Evolutionary conservation across 176 grass and related monocot genomes (phyloP).

Genomic region (Cenchrus fungigraminus): DNA sequence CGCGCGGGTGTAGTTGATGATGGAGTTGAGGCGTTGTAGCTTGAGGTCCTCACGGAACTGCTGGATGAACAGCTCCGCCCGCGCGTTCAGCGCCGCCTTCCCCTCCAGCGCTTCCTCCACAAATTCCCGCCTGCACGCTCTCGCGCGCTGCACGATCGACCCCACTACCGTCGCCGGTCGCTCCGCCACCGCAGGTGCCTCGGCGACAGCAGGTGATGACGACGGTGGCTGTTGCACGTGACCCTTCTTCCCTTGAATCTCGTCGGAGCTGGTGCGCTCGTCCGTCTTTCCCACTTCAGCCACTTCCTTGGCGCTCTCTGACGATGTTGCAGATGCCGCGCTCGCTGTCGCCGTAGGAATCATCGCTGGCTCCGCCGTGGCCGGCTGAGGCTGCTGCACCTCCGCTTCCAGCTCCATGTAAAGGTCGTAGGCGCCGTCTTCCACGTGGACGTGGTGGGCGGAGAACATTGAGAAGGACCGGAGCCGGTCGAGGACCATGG

Average conservation of each 20-base stretch:
- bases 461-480: constrained; percentile 41
- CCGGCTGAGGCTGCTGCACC: neutral
- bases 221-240: neutral
- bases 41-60: constrained; percentile 49
- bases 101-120: neutral
- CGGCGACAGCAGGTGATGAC: neutral
- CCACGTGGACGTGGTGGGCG: neutral
- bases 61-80: constrained; percentile 40
- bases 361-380: neutral
- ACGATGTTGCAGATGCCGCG: neutral
- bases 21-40: constrained; percentile 51
- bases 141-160: neutral
- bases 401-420: neutral
- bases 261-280: neutral
- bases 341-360: neutral
- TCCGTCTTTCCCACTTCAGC: neutral
- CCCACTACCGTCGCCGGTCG: neutral
- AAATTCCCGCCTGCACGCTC: neutral
- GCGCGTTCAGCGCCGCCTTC: constrained; percentile 46
- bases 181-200: neutral
- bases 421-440: neutral
- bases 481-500: constrained; percentile 37
- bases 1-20: constrained; percentile 30
- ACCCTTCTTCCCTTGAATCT: neutral
- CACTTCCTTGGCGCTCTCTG: neutral